Conservation (phyloP, 2,329 filamentous ascomycete genomes). For the Aspergillus carbonarius region DNA sequence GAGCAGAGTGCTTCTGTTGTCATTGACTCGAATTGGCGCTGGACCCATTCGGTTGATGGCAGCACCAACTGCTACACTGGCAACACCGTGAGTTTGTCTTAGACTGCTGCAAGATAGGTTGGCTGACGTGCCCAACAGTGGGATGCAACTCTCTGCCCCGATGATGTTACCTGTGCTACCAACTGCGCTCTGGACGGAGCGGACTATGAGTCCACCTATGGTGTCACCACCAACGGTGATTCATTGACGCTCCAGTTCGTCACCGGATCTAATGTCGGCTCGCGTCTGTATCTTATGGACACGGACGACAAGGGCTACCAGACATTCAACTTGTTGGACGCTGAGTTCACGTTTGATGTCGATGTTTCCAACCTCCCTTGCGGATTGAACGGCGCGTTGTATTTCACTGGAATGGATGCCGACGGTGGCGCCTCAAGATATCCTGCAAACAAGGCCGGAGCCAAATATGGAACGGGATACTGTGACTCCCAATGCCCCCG, state of each 20-base stretch:
- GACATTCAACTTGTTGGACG: constrained; percentile 62
- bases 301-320: constrained; percentile 61
- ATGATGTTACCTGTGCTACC: constrained; percentile 50
- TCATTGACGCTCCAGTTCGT: constrained; percentile 51
- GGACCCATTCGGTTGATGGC: constrained; percentile 50
- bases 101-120: neutral
- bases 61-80: constrained; percentile 59
- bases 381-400: constrained; percentile 69
- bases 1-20: constrained; percentile 54
- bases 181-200: constrained; percentile 60
- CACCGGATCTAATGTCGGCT: constrained; percentile 44
- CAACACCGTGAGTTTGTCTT: constrained; percentile 36
- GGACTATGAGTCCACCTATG: constrained; percentile 53
- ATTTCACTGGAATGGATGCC: constrained; percentile 60
- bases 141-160: constrained; percentile 50
- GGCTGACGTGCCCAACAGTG: constrained; percentile 26
- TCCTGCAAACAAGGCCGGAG: constrained; percentile 55
- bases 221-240: constrained; percentile 51
- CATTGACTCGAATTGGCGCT: constrained; percentile 60
- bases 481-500: constrained; percentile 60
- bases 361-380: constrained; percentile 68
- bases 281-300: constrained; percentile 63
- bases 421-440: constrained; percentile 58
- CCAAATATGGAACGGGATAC: constrained; percentile 62
- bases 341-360: constrained; percentile 71